Evolutionary conservation across 805 yeast species (phyloP).

Genomic region (Dipodascus albidus): DNA sequence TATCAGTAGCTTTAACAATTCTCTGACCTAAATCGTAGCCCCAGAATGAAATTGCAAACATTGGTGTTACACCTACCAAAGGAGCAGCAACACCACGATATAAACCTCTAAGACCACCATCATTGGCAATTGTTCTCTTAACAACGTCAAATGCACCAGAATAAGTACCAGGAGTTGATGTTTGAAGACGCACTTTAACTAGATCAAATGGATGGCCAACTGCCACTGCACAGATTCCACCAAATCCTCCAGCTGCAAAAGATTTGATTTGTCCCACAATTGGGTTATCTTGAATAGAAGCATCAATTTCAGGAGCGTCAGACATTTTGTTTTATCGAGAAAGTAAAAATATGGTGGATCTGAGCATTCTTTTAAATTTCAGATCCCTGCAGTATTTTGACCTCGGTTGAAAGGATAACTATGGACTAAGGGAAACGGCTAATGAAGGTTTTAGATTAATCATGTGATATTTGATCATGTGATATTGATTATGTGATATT

Average conservation of each 20-base stretch:
- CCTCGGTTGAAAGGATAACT: not conserved
- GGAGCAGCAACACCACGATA: conserved; percentile 95
- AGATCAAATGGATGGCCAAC: conserved; percentile 97
- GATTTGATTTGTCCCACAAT: conserved; percentile 72
- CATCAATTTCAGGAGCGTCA: conserved; percentile 17
- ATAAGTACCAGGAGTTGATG: conserved; percentile 48
- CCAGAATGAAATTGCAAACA: conserved; percentile 98
- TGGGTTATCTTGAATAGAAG: conserved; percentile 16
- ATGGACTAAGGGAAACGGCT: too few species aligned
- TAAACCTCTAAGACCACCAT: conserved; percentile 61
- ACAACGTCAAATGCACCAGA: conserved; percentile 57
- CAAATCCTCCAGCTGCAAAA: conserved; percentile 87
- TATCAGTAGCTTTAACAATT: conserved; percentile 37
- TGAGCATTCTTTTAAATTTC: not conserved
- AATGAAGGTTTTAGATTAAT: not conserved
- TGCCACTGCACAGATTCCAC: conserved; percentile 90
- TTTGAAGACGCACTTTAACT: conserved; percentile 84
- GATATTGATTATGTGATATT: too few species aligned
- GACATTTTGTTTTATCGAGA: conserved; percentile 12
- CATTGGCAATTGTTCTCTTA: conserved; percentile 52
- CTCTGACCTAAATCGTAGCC: conserved; percentile 91
- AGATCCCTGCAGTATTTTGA: not conserved
- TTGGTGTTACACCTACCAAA: conserved; percentile 91
- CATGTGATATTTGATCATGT: too few species aligned
- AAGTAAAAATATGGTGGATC: not conserved